Evolutionary conservation across 306 rosid genomes (phyloP), one percentile per base, ranked within the genome.

Genomic region (Dalbergia oliveri): DNA sequence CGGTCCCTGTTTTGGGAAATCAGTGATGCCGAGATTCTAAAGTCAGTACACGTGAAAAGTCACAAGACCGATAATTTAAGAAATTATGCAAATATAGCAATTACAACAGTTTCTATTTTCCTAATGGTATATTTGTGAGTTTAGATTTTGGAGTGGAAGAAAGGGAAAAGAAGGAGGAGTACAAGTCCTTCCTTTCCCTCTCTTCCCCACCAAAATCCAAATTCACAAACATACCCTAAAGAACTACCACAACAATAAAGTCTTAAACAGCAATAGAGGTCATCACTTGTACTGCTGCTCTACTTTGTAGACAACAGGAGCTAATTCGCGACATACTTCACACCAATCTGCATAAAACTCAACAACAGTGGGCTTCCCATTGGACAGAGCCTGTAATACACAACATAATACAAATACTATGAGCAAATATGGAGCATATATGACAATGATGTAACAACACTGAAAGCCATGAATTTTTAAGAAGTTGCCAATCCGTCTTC

Each of bases 291-390:
- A 96, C 51, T 91, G 92, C 85, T 96, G 97, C 94, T 96, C 98
- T 34, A 90, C 90, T 93, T 87, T 93, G 87, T 91, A 90, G 9
- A 96, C 98, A 50, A 90, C 98, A 16, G 99, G 97, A 44, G 94
- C 99, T 86, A 96, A 87, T 84, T 96, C 98, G 44, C 92, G 81
- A 76, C 99, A 96, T 51, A 96, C 97, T 89, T 96, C 99, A 80
- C 99, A 96, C 99, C 99, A 95, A 76, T 93, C 99, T 15, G 99
- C 99, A 86, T 95, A 95, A 83, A 95, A 95, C 86, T 95, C 99
- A 54, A 96, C 98, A 5, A 96, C 97, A 53, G 99, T 93, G 21
- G 99, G 99, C 79, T 91, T 96, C 61, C 99, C 99, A 74, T 96
- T 96, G 1, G 92, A 83, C 66, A 96, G 97, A 84, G 99, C 99